phyloP scores from a whole-genome alignment of 1,284 basidiomycete species.

The Leccinum subrobustum region DNA sequence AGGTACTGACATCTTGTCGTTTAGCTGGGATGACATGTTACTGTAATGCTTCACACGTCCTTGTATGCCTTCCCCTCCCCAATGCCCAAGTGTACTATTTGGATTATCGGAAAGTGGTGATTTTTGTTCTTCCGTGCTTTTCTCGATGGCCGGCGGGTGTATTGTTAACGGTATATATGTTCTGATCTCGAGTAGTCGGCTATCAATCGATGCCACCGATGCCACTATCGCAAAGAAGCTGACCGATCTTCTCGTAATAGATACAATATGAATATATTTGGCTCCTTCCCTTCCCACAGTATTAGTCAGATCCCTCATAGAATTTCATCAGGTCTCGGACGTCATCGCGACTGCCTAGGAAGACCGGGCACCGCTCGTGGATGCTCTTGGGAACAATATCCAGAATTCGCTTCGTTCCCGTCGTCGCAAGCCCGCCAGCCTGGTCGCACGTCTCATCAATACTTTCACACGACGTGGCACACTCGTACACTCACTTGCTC shows the following conservation, averaged over 20 bases:
- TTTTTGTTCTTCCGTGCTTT: not conserved
- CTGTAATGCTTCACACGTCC: not conserved
- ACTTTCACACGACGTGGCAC: not conserved
- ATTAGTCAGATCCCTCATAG: constrained; percentile 45
- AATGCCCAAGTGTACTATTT: not conserved
- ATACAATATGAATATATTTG: not conserved
- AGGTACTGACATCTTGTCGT: not conserved
- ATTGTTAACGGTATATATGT: constrained; percentile 16
- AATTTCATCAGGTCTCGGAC: constrained; percentile 88
- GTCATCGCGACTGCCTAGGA: constrained; percentile 94
- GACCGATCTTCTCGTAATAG: not conserved
- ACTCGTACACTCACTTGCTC: constrained; percentile 70
- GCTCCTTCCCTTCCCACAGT: not conserved
- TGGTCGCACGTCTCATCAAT: constrained; percentile 32
- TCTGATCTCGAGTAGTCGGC: not conserved
- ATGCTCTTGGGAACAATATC: constrained; percentile 90
- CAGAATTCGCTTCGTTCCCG: constrained; percentile 88
- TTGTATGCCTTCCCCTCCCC: not conserved
- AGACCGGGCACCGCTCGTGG: constrained; percentile 93
- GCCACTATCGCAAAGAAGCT: not conserved
- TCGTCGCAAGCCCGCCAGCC: constrained; percentile 96
- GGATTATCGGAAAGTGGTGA: not conserved
- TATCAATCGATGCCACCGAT: not conserved
- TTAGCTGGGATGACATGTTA: not conserved
- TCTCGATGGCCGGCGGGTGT: constrained; percentile 15